Conservation (phyloP, 1,284 basidiomycete species). For the Inonotus hispidus region DNA sequence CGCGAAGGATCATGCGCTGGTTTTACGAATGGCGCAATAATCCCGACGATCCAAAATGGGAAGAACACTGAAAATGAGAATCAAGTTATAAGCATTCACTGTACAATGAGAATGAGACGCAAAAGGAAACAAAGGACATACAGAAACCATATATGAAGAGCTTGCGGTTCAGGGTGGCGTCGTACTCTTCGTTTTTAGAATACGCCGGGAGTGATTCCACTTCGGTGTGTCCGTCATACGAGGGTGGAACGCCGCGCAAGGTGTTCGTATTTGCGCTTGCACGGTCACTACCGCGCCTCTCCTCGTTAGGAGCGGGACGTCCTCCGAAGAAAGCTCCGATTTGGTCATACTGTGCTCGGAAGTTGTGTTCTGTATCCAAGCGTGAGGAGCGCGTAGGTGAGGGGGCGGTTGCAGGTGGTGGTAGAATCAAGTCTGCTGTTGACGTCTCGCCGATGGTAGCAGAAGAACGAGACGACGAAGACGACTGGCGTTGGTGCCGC, state of each 20-base stretch:
- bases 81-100: not conserved
- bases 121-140: conserved; percentile 4
- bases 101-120: not conserved
- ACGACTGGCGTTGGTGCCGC: conserved; percentile 4
- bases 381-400: not conserved
- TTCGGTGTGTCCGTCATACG: conserved; percentile 13
- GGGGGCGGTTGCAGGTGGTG: not conserved
- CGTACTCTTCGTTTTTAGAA: conserved; percentile 11
- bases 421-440: not conserved
- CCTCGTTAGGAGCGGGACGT: not conserved
- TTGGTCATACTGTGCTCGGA: conserved; percentile 14
- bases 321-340: conserved; percentile 16
- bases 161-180: conserved; percentile 15
- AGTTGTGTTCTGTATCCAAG: not conserved
- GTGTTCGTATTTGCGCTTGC: not conserved
- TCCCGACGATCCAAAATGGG: conserved; percentile 17
- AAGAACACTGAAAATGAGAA: conserved; percentile 14
- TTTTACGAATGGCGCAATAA: conserved; percentile 16
- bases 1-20: conserved; percentile 4
- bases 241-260: conserved; percentile 1
- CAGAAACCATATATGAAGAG: conserved; percentile 18
- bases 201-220: conserved; percentile 16
- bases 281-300: not conserved
- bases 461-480: not conserved
- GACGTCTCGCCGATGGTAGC: not conserved